phyloP scores from a whole-genome alignment of 331 rosid species.

The Acacia pycnantha region DNA sequence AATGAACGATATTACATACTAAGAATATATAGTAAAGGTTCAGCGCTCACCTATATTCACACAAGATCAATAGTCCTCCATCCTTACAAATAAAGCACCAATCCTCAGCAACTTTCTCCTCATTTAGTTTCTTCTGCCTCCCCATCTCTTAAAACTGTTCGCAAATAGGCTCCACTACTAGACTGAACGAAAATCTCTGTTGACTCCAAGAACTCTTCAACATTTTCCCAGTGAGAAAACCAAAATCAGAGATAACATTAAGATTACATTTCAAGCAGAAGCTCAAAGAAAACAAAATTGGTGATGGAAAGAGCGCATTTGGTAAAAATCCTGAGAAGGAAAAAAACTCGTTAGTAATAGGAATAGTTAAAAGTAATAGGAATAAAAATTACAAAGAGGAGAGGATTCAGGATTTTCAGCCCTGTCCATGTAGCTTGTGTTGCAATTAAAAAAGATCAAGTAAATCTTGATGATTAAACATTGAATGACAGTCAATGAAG shows the following conservation, averaged over 20 bases:
- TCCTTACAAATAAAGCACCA: conserved; percentile 62
- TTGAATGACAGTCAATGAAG: no score
- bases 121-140: conserved; percentile 35
- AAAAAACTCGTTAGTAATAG: no score
- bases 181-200: neutral
- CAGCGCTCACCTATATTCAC: conserved; percentile 49
- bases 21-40: neutral
- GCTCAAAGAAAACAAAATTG: neutral
- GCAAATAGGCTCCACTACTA: neutral
- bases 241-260: neutral
- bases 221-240: conserved; percentile 9
- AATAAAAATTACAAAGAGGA: no score
- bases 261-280: neutral
- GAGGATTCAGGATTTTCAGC: no score
- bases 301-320: neutral
- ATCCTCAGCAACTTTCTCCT: conserved; percentile 56
- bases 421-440: no score
- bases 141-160: conserved; percentile 28
- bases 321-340: no score
- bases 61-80: conserved; percentile 50
- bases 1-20: no score
- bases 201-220: neutral
- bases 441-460: no score
- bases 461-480: no score
- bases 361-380: no score